Evolutionary conservation across 2,329 filamentous ascomycete species (phyloP).

Genomic region (Penicillium sclerotiorum): DNA sequence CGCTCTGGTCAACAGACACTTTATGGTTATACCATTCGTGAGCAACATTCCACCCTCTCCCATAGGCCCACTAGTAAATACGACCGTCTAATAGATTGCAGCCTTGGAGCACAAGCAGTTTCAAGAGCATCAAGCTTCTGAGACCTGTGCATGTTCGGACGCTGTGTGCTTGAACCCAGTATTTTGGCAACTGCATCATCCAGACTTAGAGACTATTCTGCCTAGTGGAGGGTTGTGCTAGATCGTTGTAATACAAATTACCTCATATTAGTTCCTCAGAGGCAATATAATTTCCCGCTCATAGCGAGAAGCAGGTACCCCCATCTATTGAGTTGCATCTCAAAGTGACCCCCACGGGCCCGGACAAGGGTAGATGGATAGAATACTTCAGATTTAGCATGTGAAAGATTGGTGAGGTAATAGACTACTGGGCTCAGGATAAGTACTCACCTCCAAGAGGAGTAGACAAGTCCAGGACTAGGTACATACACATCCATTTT

Average conservation of each 20-base stretch:
- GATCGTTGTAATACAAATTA: constrained; percentile 12
- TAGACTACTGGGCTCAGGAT: too few species aligned
- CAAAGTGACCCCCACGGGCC: constrained; percentile 7
- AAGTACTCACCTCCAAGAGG: too few species aligned
- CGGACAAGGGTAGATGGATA: constrained; percentile 2
- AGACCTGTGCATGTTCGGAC: neutral
- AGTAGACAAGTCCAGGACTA: too few species aligned
- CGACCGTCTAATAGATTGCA: neutral
- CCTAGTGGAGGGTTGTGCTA: neutral
- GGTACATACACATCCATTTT: too few species aligned
- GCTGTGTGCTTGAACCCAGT: neutral
- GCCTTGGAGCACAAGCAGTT: neutral
- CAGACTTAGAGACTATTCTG: neutral
- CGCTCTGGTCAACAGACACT: constrained; percentile 12
- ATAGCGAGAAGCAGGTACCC: constrained; percentile 19
- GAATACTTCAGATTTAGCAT: neutral
- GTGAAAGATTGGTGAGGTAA: too few species aligned
- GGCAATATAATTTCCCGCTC: neutral
- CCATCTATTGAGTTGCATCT: neutral
- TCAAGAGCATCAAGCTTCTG: constrained; percentile 4
- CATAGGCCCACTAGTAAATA: constrained; percentile 5
- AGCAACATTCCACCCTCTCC: constrained; percentile 8
- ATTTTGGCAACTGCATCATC: neutral
- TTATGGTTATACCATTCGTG: constrained; percentile 5
- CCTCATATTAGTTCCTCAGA: constrained; percentile 10